Conservation (phyloP, 768 basidiomycete genomes). For the Boletus rex-veris region DNA sequence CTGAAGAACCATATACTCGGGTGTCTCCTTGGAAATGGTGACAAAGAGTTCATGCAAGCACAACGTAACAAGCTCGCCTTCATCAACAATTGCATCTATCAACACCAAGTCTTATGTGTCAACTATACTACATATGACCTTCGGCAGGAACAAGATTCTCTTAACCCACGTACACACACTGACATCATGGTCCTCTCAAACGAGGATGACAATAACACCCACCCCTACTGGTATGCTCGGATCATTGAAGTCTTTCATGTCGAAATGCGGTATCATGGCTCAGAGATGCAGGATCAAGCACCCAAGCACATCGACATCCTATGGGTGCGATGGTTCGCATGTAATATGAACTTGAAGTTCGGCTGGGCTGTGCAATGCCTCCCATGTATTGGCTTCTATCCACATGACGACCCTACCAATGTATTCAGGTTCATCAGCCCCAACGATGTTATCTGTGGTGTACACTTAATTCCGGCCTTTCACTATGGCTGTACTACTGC, state of each 20-base stretch:
- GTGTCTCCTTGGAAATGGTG: constrained; percentile 23
- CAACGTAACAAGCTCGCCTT: background rate
- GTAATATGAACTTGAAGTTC: background rate
- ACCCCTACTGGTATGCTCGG: constrained; percentile 38
- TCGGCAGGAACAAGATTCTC: background rate
- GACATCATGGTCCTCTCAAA: background rate
- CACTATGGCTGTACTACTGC: background rate
- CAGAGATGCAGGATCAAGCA: background rate
- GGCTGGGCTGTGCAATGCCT: background rate
- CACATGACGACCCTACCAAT: background rate
- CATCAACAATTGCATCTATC: constrained; percentile 21
- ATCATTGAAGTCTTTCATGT: constrained; percentile 9
- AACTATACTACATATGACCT: constrained; percentile 17
- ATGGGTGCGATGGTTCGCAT: background rate
- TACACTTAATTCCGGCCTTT: background rate
- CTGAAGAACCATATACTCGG: constrained; percentile 4
- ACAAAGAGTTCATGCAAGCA: constrained; percentile 12
- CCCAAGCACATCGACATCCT: background rate
- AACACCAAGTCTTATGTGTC: constrained; percentile 22
- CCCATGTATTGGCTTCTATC: background rate
- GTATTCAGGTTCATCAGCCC: background rate
- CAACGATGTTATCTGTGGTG: background rate
- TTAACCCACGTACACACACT: background rate
- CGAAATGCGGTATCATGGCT: background rate
- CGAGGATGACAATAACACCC: constrained; percentile 22